phyloP scores from a whole-genome alignment of 2,329 filamentous ascomycete species.

The Calonectria leucothoes region DNA sequence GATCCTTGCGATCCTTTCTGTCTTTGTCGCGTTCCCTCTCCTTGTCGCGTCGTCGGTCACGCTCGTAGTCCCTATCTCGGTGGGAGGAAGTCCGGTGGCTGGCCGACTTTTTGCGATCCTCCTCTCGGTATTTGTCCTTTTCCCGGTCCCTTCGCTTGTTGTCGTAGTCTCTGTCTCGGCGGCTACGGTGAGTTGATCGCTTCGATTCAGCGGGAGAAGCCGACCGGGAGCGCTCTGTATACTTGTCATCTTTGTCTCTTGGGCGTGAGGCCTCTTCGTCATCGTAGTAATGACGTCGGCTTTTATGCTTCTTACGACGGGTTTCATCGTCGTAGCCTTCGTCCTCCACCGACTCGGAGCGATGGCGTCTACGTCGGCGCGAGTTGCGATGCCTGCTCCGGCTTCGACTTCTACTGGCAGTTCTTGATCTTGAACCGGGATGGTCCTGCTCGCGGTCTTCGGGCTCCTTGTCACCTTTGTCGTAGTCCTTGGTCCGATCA shows the following conservation, averaged over 20 bases:
- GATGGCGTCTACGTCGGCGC: constrained; percentile 64
- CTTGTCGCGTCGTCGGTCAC: constrained; percentile 50
- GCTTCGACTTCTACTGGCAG: constrained; percentile 48
- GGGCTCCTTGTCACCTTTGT: constrained; percentile 38
- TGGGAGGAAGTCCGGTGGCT: constrained; percentile 57
- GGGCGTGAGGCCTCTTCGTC: constrained; percentile 58
- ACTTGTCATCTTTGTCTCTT: constrained; percentile 53
- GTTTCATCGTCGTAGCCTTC: constrained; percentile 58
- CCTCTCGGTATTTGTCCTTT: constrained; percentile 57
- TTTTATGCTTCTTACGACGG: constrained; percentile 63
- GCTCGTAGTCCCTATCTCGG: constrained; percentile 53
- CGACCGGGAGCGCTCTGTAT: constrained; percentile 71
- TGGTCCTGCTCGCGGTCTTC: constrained; percentile 37
- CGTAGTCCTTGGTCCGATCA: constrained; percentile 44
- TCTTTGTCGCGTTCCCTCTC: constrained; percentile 54
- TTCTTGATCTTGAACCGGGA: constrained; percentile 47
- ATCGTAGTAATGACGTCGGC: constrained; percentile 55
- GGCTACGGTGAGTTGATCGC: constrained; percentile 69
- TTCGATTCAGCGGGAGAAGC: constrained; percentile 71
- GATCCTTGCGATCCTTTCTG: constrained; percentile 53
- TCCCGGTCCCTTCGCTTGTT: constrained; percentile 57
- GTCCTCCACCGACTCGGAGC: constrained; percentile 64
- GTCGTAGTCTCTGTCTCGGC: constrained; percentile 65
- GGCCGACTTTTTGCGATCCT: constrained; percentile 54
- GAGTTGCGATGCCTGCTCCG: constrained; percentile 59